These are phyloP conservation scores for Cochliopodium minus DNA, from an alignment of 208 protist species.

Conservation along the genomic window DNA sequence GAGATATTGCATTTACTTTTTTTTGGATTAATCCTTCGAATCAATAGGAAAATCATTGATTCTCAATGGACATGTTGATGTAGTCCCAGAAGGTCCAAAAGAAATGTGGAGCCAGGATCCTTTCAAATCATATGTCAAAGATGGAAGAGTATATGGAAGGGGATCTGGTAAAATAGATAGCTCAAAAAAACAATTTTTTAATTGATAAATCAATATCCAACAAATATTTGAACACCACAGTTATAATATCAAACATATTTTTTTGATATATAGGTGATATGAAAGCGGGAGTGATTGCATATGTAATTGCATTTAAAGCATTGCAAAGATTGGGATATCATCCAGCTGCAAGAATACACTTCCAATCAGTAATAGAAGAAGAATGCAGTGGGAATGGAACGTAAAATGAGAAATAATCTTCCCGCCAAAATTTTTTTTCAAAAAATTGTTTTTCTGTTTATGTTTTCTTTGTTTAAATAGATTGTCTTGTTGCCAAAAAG, in stretches of 20 bases:
- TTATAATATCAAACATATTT: too few relatives aligned
- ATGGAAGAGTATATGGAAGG: slow-evolving; percentile 27
- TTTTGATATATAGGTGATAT: too few relatives aligned
- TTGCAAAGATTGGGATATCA: slow-evolving; percentile 14
- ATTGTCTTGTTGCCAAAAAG: too few relatives aligned
- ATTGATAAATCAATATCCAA: too few relatives aligned
- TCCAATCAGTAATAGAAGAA: slow-evolving; percentile 30
- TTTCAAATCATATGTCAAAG: slow-evolving; percentile 24
- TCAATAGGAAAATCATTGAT: slow-evolving; percentile 30
- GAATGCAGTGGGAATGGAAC: slow-evolving; percentile 29
- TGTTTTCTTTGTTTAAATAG: too few relatives aligned
- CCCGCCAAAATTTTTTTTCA: too few relatives aligned
- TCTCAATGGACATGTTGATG: slow-evolving; percentile 28
- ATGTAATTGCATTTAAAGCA: slow-evolving; percentile 24
- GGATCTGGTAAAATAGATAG: too few relatives aligned
- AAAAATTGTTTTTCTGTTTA: too few relatives aligned
- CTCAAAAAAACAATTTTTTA: too few relatives aligned
- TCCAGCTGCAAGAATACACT: slow-evolving; percentile 20
- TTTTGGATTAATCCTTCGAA: too few relatives aligned
- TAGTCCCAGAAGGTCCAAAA: slow-evolving; percentile 24
- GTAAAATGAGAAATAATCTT: slow-evolving; percentile 16
- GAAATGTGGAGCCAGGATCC: slow-evolving; percentile 20
- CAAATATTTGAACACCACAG: too few relatives aligned
- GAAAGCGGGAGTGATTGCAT: slow-evolving; percentile 30
- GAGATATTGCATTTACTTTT: too few relatives aligned